Conservation (phyloP, 495 filamentous ascomycete species). For the Penicillium daleae region DNA sequence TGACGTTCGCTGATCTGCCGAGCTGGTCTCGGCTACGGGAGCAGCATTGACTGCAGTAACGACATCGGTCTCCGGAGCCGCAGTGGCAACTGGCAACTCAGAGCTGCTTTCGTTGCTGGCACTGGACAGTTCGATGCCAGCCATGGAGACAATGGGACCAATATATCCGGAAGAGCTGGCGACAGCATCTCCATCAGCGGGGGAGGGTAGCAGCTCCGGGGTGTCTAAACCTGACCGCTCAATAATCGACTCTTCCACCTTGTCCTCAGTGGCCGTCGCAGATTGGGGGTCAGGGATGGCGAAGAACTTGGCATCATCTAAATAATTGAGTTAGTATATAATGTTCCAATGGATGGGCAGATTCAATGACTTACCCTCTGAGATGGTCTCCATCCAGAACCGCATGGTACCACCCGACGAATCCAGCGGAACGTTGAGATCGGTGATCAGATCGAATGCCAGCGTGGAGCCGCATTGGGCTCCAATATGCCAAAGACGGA, state of each 20-base stretch:
- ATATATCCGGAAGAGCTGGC: slow-evolving; percentile 38
- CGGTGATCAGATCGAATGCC: slow-evolving; percentile 40
- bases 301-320: slow-evolving; percentile 48
- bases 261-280: slow-evolving; percentile 31
- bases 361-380: slow-evolving; percentile 34
- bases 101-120: background rate
- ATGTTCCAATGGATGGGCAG: background rate
- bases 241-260: slow-evolving; percentile 40
- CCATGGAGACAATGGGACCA: background rate
- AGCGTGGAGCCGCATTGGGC: slow-evolving; percentile 42
- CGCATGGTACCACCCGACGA: slow-evolving; percentile 34
- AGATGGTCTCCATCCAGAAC: slow-evolving; percentile 51
- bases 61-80: slow-evolving; percentile 20
- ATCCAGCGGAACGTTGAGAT: slow-evolving; percentile 41
- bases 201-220: slow-evolving; percentile 21
- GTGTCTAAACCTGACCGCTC: slow-evolving; percentile 33
- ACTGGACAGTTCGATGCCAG: background rate
- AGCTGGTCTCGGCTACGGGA: background rate
- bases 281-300: slow-evolving; percentile 45
- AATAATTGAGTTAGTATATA: slow-evolving; percentile 4
- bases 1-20: slow-evolving; percentile 5
- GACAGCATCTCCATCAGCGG: slow-evolving; percentile 32
- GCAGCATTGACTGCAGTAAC: background rate
- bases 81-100: slow-evolving; percentile 10
- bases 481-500: slow-evolving; percentile 51